Evolutionary conservation across 306 rosid species (phyloP), one percentile per base, ranked within the genome.

Genomic region (Vicia sativa): DNA sequence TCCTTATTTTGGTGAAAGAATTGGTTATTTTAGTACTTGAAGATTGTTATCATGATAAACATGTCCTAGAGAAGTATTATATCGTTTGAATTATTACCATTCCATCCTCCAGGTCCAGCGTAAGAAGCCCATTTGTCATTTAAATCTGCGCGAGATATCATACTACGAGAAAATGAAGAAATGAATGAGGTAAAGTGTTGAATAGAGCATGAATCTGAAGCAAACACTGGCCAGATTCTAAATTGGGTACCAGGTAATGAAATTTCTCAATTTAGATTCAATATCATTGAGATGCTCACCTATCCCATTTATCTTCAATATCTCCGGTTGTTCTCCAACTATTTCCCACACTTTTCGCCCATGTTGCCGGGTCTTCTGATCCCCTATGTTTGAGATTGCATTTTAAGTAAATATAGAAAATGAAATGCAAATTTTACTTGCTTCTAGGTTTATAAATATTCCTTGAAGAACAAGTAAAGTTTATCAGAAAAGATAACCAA

Each of bases 321-420:
- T 90, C 96, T 37, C 80, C 84, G 1, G 96, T 87, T 49, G 96
- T 90, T 81, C 93, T 87, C 96, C 96, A 90, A 70, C 91, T 90
- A 64, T 90, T 87, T 56, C 89, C 96, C 18, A 90, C 75, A 39
- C 67, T 74, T 25, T 52, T 65, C 10, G 82, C 96, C 96, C 93
- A 85, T 41, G 79, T 80, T 48, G 91, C 87, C 1, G 96, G 93
- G 16, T 89, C 87, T 72, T 83, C 87, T 9, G 42, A 29, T 70
- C 96, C 96, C 96, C 96, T 87, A 7, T 16, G 62, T 49, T 59
- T 64, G 52, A 79, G 62, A 79, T 52, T 60, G 11, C 46, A 44
- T 45, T 44, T 3, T 21, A 54, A 15, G 44, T 54, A 53, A 42
- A 9, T 12, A 31, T 18, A 64, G 8, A 19, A 9, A 13, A 65